Percentiles rank a stretch among this genome's conserved stretches.
Conservation (phyloP, 169 alveolate species). For the Perkinsus marinus region DNA sequence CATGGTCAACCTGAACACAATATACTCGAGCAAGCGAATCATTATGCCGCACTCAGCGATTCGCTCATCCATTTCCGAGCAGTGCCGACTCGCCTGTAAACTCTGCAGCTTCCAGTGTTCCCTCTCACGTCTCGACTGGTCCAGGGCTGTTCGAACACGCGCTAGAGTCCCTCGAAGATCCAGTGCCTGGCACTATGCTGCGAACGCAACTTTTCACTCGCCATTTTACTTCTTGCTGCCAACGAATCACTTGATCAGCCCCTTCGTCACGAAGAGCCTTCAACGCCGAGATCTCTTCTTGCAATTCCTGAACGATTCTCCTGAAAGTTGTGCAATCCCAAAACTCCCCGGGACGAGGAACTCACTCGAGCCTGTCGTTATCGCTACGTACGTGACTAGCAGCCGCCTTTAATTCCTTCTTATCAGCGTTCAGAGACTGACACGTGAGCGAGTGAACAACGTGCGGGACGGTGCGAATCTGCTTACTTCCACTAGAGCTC, state of each 20-base stretch:
- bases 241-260: not conserved
- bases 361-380: too few relatives aligned
- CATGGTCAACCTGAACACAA: not conserved
- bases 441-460: too few relatives aligned
- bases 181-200: not conserved
- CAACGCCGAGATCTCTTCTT: not conserved
- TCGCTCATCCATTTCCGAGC: not conserved
- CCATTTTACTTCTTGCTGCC: not conserved
- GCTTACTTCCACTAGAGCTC: not conserved
- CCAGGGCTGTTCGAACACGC: too few relatives aligned
- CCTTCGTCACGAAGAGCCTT: not conserved
- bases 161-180: not conserved
- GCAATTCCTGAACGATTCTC: not conserved
- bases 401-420: too few relatives aligned
- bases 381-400: too few relatives aligned
- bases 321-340: not conserved
- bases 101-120: not conserved
- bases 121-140: too few relatives aligned
- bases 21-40: not conserved
- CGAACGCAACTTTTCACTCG: not conserved
- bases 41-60: not conserved
- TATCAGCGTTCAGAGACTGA: too few relatives aligned
- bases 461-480: too few relatives aligned
- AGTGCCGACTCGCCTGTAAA: not conserved
- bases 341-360: too few relatives aligned